Conservation (phyloP, 441 rosid species). For the Flueggea neowawraea region DNA sequence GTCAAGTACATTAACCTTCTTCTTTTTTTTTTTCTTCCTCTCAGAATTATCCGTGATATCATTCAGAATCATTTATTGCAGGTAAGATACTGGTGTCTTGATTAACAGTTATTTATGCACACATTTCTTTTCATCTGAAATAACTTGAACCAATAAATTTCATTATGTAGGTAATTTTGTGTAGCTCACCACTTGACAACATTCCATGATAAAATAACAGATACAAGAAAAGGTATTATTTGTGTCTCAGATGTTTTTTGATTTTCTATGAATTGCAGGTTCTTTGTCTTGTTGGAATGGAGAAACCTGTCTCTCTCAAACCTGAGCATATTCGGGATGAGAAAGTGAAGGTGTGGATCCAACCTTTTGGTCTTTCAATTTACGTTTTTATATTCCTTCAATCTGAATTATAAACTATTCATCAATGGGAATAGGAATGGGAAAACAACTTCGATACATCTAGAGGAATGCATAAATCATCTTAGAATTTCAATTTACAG, state of each 20-base stretch:
- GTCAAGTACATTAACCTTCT: not conserved
- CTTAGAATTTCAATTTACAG: no score
- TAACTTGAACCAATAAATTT: not conserved
- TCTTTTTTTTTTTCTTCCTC: conserved; percentile 13
- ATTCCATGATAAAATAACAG: not conserved
- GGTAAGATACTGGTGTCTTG: conserved; percentile 40
- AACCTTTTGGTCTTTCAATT: no score
- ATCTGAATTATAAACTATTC: not conserved
- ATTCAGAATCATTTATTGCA: conserved; percentile 96
- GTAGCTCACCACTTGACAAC: no score
- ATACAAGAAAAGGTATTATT: not conserved
- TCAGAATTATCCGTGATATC: conserved; percentile 97
- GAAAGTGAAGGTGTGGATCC: conserved; percentile 83
- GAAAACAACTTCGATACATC: not conserved
- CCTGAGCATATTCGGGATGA: conserved; percentile 99
- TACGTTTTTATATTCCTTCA: not conserved
- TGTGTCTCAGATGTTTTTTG: not conserved
- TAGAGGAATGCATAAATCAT: not conserved
- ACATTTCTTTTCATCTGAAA: not conserved
- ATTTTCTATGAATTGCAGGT: conserved; percentile 44
- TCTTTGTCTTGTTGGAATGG: conserved; percentile 97
- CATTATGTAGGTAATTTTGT: not conserved
- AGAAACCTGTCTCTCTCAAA: conserved; percentile 92
- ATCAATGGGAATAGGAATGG: not conserved
- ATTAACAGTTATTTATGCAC: not conserved